Conservation (phyloP, 805 yeast genomes). For the Cyberlindnera suaveolens region DNA sequence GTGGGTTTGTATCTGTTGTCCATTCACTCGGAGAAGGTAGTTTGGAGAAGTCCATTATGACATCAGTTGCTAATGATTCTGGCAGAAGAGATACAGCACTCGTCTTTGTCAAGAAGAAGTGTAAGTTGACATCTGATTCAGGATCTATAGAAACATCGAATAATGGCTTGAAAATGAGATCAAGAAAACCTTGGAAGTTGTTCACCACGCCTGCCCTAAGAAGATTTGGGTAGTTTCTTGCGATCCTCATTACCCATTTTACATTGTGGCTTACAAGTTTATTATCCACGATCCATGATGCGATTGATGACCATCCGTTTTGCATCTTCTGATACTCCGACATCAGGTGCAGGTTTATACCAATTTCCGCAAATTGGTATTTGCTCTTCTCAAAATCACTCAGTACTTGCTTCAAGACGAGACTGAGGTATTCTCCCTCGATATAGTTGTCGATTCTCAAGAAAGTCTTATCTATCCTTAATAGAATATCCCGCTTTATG, state of each 20-base stretch:
- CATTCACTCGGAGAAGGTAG: slow-evolving; percentile 26
- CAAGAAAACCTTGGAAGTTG: slow-evolving; percentile 28
- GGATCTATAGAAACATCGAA: slow-evolving; percentile 24
- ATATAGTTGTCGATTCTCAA: slow-evolving; percentile 31
- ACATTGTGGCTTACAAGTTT: slow-evolving; percentile 33
- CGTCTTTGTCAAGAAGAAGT: slow-evolving; percentile 27
- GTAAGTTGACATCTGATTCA: slow-evolving; percentile 20
- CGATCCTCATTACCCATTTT: slow-evolving; percentile 32
- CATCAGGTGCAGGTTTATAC: slow-evolving; percentile 27
- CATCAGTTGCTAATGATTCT: slow-evolving; percentile 16
- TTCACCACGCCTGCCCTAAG: slow-evolving; percentile 15
- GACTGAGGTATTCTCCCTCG: slow-evolving; percentile 33
- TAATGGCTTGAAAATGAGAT: slow-evolving; percentile 29
- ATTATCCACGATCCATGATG: slow-evolving; percentile 31
- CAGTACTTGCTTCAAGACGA: slow-evolving; percentile 28
- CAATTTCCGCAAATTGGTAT: slow-evolving; percentile 32
- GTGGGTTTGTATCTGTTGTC: slow-evolving; percentile 31
- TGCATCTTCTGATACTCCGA: slow-evolving; percentile 11
- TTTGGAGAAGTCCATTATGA: slow-evolving; percentile 15
- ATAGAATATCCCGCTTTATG: slow-evolving; percentile 22
- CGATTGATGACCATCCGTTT: slow-evolving; percentile 26
- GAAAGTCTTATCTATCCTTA: slow-evolving; percentile 28
- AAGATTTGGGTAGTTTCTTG: slow-evolving; percentile 26
- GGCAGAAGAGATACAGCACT: slow-evolving; percentile 28
- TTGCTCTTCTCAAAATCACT: slow-evolving; percentile 31